phyloP scores from a whole-genome alignment of 805 yeast genomes.

The Ogataea neopini region DNA sequence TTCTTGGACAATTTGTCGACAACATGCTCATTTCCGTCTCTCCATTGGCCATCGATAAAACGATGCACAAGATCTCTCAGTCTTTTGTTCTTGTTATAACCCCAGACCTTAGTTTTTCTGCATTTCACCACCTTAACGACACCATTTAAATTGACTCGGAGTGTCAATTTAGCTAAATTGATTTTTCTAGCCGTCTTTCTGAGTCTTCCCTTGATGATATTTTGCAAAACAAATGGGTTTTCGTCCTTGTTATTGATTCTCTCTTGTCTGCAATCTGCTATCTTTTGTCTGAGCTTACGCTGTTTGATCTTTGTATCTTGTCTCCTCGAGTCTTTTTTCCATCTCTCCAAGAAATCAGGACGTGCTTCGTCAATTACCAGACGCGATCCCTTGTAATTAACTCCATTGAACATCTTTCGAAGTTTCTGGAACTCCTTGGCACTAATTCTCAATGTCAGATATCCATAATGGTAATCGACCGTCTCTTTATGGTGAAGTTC shows the following conservation, averaged over 20 bases:
- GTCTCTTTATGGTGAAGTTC: conserved; percentile 57
- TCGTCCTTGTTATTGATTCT: conserved; percentile 48
- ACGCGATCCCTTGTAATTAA: conserved; percentile 72
- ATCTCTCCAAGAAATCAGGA: conserved; percentile 47
- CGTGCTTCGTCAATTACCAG: conserved; percentile 64
- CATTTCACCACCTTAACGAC: conserved; percentile 55
- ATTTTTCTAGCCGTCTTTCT: conserved; percentile 55
- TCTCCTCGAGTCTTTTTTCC: conserved; percentile 47
- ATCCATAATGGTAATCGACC: conserved; percentile 62
- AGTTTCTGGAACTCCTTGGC: conserved; percentile 49
- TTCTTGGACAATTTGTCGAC: conserved; percentile 53
- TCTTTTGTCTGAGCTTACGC: conserved; percentile 34
- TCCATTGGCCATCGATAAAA: conserved; percentile 72
- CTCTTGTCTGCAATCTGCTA: conserved; percentile 36
- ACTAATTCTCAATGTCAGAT: conserved; percentile 56
- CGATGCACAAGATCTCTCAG: conserved; percentile 61
- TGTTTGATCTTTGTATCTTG: conserved; percentile 37
- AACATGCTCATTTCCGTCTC: conserved; percentile 75
- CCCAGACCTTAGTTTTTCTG: conserved; percentile 87
- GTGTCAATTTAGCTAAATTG: conserved; percentile 54
- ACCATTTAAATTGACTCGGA: conserved; percentile 64
- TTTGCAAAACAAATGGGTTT: conserved; percentile 33
- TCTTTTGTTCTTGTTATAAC: conserved; percentile 68
- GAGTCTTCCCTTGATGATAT: conserved; percentile 52
- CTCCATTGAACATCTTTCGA: conserved; percentile 62